These are phyloP conservation scores for Corylus heterophylla DNA, from an alignment of 306 rosid genomes.

Conservation along the genomic window DNA sequence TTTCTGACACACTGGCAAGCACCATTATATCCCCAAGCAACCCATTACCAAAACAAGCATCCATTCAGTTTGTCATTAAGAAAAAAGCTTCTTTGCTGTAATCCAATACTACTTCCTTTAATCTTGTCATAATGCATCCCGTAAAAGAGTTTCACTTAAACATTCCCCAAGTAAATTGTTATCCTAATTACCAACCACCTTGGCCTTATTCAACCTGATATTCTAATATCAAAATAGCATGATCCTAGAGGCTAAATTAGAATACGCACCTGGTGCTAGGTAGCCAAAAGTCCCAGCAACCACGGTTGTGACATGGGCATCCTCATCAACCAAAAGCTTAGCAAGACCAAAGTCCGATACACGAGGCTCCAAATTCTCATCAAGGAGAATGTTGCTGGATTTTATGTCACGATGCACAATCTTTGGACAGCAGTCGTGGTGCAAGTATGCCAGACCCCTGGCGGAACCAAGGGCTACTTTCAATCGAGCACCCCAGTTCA, in stretches of 20 bases:
- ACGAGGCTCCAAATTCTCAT: slow-evolving; percentile 82
- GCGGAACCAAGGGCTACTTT: slow-evolving; percentile 94
- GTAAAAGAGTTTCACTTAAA: too few species aligned
- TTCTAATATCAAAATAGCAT: neutral
- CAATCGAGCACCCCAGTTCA: slow-evolving; percentile 80
- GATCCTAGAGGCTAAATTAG: neutral
- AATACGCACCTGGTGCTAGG: slow-evolving; percentile 82
- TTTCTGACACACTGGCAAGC: neutral
- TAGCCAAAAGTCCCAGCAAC: slow-evolving; percentile 99
- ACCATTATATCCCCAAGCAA: neutral
- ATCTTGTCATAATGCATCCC: too few species aligned
- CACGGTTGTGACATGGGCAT: slow-evolving; percentile 92
- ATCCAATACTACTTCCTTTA: too few species aligned
- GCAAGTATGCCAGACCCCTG: slow-evolving; percentile 89
- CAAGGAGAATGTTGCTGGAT: slow-evolving; percentile 92
- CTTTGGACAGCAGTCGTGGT: slow-evolving; percentile 88
- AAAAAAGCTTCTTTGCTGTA: too few species aligned
- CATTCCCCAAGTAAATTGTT: too few species aligned
- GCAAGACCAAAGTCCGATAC: slow-evolving; percentile 96
- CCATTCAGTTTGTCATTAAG: too few species aligned
- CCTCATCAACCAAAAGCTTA: slow-evolving; percentile 90
- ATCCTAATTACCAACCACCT: too few species aligned
- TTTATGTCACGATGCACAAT: slow-evolving; percentile 88
- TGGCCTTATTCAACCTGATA: too few species aligned
- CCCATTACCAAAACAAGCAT: too few species aligned